Evolutionary conservation across 306 rosid genomes (phyloP).

Genomic region (Ammopiptanthus mongolicus): DNA sequence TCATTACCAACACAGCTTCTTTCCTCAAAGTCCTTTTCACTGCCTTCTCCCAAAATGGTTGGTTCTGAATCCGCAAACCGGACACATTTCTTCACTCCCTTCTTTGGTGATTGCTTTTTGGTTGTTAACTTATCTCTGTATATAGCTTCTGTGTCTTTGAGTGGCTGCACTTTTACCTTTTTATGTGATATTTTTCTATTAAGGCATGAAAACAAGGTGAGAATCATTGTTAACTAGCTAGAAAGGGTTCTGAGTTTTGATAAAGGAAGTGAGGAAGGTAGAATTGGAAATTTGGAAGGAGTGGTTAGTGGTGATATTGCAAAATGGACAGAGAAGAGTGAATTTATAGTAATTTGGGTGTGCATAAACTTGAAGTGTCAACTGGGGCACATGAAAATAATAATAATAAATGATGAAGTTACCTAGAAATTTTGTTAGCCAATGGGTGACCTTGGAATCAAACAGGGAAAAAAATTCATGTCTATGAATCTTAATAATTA

Average conservation of each 20-base stretch:
- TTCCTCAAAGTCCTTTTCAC: background rate
- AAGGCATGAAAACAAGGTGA: constrained; percentile 17
- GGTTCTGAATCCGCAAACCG: constrained; percentile 32
- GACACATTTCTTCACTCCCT: constrained; percentile 24
- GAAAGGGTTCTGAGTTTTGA: background rate
- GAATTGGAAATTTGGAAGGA: background rate
- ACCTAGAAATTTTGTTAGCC: background rate
- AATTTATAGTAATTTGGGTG: constrained; percentile 18
- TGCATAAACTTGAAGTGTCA: background rate
- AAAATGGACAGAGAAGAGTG: background rate
- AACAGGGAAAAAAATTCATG: background rate
- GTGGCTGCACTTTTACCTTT: constrained; percentile 9
- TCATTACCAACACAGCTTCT: background rate
- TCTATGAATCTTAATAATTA: background rate
- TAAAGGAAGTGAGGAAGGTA: background rate
- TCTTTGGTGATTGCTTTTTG: constrained; percentile 21
- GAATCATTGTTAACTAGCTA: constrained; percentile 16
- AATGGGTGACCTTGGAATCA: constrained; percentile 7
- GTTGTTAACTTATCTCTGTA: constrained; percentile 46
- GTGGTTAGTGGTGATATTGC: constrained; percentile 16
- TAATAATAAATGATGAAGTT: background rate
- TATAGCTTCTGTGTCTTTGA: background rate
- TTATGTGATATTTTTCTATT: background rate
- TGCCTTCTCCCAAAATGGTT: constrained; percentile 35
- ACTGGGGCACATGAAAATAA: constrained; percentile 2